Evolutionary conservation across 495 filamentous ascomycete species (phyloP).

Genomic region (Astrothelium macrocarpum): DNA sequence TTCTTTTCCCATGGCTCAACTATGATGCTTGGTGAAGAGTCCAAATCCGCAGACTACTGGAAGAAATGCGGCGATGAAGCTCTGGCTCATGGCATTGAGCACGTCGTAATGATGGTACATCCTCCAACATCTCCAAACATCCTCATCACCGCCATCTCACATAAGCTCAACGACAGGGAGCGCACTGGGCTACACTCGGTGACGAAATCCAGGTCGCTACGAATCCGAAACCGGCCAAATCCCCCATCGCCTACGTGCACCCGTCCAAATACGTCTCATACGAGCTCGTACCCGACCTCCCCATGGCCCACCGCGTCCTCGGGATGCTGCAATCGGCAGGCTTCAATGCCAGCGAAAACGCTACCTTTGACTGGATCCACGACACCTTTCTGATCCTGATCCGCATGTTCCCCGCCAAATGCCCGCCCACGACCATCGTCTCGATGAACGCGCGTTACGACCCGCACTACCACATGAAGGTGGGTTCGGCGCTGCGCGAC

Average conservation of each 20-base stretch:
- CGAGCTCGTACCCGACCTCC: constrained; percentile 45
- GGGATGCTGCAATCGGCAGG: constrained; percentile 36
- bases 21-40: constrained; percentile 57
- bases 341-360: constrained; percentile 42
- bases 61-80: constrained; percentile 52
- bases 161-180: constrained; percentile 36
- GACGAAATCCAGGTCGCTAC: constrained; percentile 44
- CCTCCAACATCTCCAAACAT: not conserved
- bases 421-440: constrained; percentile 50
- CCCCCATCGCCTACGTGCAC: constrained; percentile 49
- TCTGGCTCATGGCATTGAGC: constrained; percentile 44
- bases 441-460: constrained; percentile 50
- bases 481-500: constrained; percentile 43
- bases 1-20: constrained; percentile 61
- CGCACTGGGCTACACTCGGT: constrained; percentile 47
- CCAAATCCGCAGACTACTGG: constrained; percentile 50
- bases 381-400: constrained; percentile 55
- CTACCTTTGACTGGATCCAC: constrained; percentile 54
- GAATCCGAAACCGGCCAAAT: constrained; percentile 46
- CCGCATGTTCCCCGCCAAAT: constrained; percentile 49
- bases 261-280: constrained; percentile 50
- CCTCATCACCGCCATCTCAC: not conserved
- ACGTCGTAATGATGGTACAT: constrained; percentile 52
- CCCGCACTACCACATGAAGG: constrained; percentile 49
- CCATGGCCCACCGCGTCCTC: constrained; percentile 38